These are phyloP conservation scores for Candida peoriensis DNA, from an alignment of 805 yeast genomes.

Conservation along the genomic window DNA sequence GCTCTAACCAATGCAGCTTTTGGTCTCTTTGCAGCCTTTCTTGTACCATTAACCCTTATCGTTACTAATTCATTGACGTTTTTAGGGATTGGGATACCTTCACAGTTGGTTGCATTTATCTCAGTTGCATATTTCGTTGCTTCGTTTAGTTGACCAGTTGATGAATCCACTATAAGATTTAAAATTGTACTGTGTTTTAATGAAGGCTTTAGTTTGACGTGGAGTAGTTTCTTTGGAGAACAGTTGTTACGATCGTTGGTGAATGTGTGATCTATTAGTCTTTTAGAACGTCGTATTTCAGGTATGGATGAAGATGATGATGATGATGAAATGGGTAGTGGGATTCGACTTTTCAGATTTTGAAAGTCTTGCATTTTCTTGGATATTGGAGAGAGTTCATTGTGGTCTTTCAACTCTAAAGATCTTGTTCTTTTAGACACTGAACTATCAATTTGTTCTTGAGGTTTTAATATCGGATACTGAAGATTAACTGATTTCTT, in stretches of 20 bases:
- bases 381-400: slow-evolving; percentile 11
- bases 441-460: too few relatives aligned
- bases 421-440: too few relatives aligned
- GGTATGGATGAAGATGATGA: too few relatives aligned
- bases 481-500: background rate
- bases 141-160: slow-evolving; percentile 54
- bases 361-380: slow-evolving; percentile 9
- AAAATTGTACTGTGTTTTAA: slow-evolving; percentile 11
- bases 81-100: slow-evolving; percentile 59
- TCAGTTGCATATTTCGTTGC: slow-evolving; percentile 70
- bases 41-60: slow-evolving; percentile 35
- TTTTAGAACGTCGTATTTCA: slow-evolving; percentile 19
- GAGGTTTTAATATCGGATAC: too few relatives aligned
- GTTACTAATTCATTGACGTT: slow-evolving; percentile 52
- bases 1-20: slow-evolving; percentile 19
- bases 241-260: slow-evolving; percentile 6
- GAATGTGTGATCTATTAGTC: slow-evolving; percentile 6
- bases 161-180: slow-evolving; percentile 54
- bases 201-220: slow-evolving; percentile 8
- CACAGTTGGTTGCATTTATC: slow-evolving; percentile 55
- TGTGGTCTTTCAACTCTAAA: slow-evolving; percentile 13
- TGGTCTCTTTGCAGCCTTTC: slow-evolving; percentile 11
- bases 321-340: slow-evolving; percentile 10
- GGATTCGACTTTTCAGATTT: slow-evolving; percentile 16
- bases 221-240: slow-evolving; percentile 14